Evolutionary conservation across 176 grass and related monocot species (phyloP).

Genomic region (Pontederia crassipes): DNA sequence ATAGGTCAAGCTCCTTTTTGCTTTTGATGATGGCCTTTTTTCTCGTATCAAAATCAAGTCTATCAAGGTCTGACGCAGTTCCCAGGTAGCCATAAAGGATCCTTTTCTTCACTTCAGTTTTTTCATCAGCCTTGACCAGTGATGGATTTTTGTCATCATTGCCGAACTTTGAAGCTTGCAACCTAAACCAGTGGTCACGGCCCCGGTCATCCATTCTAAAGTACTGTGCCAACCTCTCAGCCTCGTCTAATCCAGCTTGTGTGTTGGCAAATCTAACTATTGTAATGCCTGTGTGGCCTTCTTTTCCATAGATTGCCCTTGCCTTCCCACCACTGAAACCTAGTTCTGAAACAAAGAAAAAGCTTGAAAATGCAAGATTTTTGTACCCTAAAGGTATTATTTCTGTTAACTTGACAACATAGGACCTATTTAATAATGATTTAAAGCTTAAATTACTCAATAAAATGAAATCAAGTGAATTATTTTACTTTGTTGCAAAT

Average conservation of each 20-base stretch:
- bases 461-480: conserved; percentile 37
- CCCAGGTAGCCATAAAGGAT: conserved; percentile 84
- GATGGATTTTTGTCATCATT: conserved; percentile 64
- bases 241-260: conserved; percentile 65
- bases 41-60: conserved; percentile 67
- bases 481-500: conserved; percentile 10
- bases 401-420: too few relatives aligned
- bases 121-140: conserved; percentile 55
- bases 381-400: background rate
- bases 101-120: conserved; percentile 71
- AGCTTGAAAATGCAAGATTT: background rate
- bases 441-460: conserved; percentile 2
- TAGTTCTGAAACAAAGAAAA: conserved; percentile 69
- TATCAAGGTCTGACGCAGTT: conserved; percentile 56
- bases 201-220: conserved; percentile 65
- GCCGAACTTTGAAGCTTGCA: conserved; percentile 30
- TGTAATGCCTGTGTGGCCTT: conserved; percentile 80
- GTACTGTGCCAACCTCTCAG: conserved; percentile 64
- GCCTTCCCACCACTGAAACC: conserved; percentile 81
- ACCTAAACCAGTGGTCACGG: conserved; percentile 54
- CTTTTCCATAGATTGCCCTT: conserved; percentile 81
- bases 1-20: conserved; percentile 69
- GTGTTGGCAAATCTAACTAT: conserved; percentile 68
- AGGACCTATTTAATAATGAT: too few relatives aligned
- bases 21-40: conserved; percentile 81